Evolutionary conservation across 805 yeast species (phyloP), one percentile per base, ranked within the genome.

Genomic region (Lachancea lanzarotensis): DNA sequence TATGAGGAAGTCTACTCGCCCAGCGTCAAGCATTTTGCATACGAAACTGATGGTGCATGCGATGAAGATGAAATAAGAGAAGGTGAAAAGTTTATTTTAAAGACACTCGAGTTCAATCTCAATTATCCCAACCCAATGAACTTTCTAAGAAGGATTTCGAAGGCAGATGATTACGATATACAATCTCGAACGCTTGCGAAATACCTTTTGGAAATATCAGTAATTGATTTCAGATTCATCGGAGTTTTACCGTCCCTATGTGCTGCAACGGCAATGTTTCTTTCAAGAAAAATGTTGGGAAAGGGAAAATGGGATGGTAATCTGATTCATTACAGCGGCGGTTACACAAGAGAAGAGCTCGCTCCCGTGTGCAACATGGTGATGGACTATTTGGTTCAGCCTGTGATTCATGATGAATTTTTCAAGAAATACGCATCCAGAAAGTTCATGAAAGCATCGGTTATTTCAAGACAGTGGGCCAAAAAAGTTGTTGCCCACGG

Each of bases 1-100:
- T 88, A 86, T 63, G 96, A 89, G 69, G 97, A 89, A 68, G 95
- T 89, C 38, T 85, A 84, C 58, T 78, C 90, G 3, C 97, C 96
- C 20, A 81, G 91, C 20, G 85, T 90, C 38, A 77, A 81, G 53
- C 85, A 86, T 67, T 90, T 85, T 65, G 88, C 95, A 0, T 82
- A 81, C 56, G 89, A 86, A 52, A 84, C 95, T 27, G 95, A 84
- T 62, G 89, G 91, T 43, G 84, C 89, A 1, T 84, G 81, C 57
- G 75, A 82, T 20, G 90, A 82, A 61, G 89, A 84, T 45, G 95
- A 85, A 57, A 85, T 89, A 40, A 73, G 88, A 53, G 84, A 81
- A 57, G 95, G 95, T 29, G 97, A 89, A 65, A 83, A 82, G 61
- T 82, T 78, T 57, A 82, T 89, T 36, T 66, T 90, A 45, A 83